Base-by-base conservation (phyloP, 2,329 filamentous ascomycete species). In the Fonsecaea nubica region DNA sequence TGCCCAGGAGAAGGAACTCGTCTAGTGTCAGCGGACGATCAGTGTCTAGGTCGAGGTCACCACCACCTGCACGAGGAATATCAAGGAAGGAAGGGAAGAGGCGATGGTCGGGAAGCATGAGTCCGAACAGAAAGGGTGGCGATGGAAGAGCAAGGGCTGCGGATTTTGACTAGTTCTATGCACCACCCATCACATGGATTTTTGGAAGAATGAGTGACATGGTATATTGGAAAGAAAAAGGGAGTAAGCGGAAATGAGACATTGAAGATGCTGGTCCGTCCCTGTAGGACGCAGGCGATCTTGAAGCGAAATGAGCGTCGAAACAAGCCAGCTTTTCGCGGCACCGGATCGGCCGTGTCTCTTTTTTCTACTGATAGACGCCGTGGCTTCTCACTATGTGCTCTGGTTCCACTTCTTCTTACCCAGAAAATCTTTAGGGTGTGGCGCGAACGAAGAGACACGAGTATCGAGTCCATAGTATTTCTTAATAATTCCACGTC, bases 81-180 rank as follows among this genome's bases (percentile, higher is more conserved):
- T 38, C 35, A 32, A 13, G 32, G 21, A 33, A 52, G 35, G 7
- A 33, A 38, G 58, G 33, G 21, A 42, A 25, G 58, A 61, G 45
- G 35, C 52, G 57, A 58, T 55, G 58, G 38, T 69, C 66, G 30
- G 59, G 58, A 12, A 69, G 67, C 40, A 64, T 59, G 15, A 69
- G 67, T 48, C 66, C 71, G 13, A 53, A 60, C 4, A 58, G 58
- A 32, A 25, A 58, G 25, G 53, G 42, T 42, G 64, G 59, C 45
- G 48, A 21, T 57, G 63, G 48, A 9, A 62, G 68, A 35, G 58
- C 65, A 21, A 61, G 63, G 25, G 68, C 68, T 9, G 68, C 65
- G 10, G 68, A 70, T 53, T 70, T 70, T 42, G 63, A 58, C 45
- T 50, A 50, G 45, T n/a, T 66, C 40, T 55, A 63, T 53, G 38